Percentiles rank a stretch among this genome's conserved stretches.
Evolutionary conservation across 1,139 yeast genomes (phyloP).

Genomic region (Yamadazyma trypodendri): DNA sequence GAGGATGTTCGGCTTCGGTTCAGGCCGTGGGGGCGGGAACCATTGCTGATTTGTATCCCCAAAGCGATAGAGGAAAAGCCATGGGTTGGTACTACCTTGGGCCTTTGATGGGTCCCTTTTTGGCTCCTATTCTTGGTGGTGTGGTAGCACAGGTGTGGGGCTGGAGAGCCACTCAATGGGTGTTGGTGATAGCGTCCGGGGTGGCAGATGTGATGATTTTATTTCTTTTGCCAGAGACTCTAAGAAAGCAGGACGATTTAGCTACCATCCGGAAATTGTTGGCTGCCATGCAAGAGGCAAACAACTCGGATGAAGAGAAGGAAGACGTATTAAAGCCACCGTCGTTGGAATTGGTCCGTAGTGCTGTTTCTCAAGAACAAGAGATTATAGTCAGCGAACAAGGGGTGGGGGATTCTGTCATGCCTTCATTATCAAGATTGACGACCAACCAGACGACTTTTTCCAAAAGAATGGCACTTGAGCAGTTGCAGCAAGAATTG

Average conservation of each 20-base stretch:
- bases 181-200: constrained; percentile 67
- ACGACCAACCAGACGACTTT: constrained; percentile 36
- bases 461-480: constrained; percentile 28
- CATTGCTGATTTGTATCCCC: constrained; percentile 67
- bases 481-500: constrained; percentile 24
- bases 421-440: constrained; percentile 38
- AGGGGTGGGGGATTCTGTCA: constrained; percentile 34
- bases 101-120: constrained; percentile 75
- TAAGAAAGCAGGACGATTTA: constrained; percentile 53
- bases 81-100: constrained; percentile 83
- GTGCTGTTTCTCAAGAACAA: constrained; percentile 9
- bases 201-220: constrained; percentile 48
- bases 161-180: constrained; percentile 92
- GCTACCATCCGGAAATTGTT: constrained; percentile 48
- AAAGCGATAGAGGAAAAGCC: constrained; percentile 72
- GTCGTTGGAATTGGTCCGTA: constrained; percentile 9
- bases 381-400: constrained; percentile 19
- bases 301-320: constrained; percentile 11
- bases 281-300: constrained; percentile 14
- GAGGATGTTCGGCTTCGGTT: constrained; percentile 82
- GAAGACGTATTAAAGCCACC: constrained; percentile 15
- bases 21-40: constrained; percentile 93
- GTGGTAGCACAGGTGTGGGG: constrained; percentile 70
- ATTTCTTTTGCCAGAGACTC: constrained; percentile 73
- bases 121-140: constrained; percentile 84